Base-by-base conservation (phyloP, 805 yeast genomes). In the Cyberlindnera sargentensis region DNA sequence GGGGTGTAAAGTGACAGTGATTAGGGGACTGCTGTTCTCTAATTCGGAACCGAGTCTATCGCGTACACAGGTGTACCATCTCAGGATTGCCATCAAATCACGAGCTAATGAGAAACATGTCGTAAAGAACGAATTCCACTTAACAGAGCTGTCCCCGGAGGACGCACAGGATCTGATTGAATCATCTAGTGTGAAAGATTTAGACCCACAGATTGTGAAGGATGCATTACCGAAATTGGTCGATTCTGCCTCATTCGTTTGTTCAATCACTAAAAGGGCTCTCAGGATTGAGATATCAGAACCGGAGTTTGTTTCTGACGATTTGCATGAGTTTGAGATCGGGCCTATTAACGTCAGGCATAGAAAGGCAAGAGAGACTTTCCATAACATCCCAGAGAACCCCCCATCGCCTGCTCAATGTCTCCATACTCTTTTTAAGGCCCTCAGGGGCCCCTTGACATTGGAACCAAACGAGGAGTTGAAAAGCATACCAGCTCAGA, bases 391-490 rank as follows among this genome's bases (percentile, higher is more conserved):
- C 32, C 43, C 58, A 7, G 43, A 49, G 0, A 20, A 30, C 3
- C 37, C 63, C 1, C 90, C 95, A 0, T 63, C 76, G 3, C 73
- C 80, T 3, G 58, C 73, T 0, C 75, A 72, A 36, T 82, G 95
- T 51, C 65, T 84, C 24, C 66, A 67, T 39, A 82, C 87, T 0
- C 55, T 87, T 15, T 70, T 74, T 51, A 78, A 76, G 47, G 82
- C 84, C 7, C 63, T 86, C 38, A 76, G 70, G 48, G 90, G 88
- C 2, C 91, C 95, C 0, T 60, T 87, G 24, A 58, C 67, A 7
- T 59, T 72, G 25, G 61, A 57, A 2, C 64, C 72, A 3, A 64
- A 60, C 3, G 73, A 70, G 5, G 75, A 73, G 8, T 62, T 68
- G 3, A 80, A 76, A 53, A 76, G 83, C 0, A 80, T 88, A 33